Conservation (phyloP, 495 filamentous ascomycete genomes). For the Penicillium chermesinum region DNA sequence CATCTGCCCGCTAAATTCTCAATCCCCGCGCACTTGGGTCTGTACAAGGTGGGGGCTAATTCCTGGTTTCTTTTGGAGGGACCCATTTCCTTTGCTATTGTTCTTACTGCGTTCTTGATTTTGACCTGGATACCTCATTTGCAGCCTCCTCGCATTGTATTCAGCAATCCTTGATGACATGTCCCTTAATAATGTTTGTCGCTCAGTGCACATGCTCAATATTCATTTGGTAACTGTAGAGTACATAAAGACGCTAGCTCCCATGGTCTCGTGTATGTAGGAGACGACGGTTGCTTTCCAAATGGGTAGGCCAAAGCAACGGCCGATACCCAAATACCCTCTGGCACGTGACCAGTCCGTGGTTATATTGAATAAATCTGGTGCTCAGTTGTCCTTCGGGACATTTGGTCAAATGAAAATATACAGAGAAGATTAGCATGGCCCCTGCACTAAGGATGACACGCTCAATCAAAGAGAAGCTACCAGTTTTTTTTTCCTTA, state of each 20-base stretch:
- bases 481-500: slow-evolving; percentile 69
- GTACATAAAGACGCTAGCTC: no score
- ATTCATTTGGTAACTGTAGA: not conserved
- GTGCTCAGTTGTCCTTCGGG: slow-evolving; percentile 63
- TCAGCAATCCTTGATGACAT: slow-evolving; percentile 16
- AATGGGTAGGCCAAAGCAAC: no score
- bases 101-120: slow-evolving; percentile 8
- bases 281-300: no score
- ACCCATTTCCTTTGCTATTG: not conserved
- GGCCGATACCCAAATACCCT: no score
- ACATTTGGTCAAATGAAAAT: slow-evolving; percentile 81
- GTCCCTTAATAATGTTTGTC: slow-evolving; percentile 14
- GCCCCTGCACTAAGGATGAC: slow-evolving; percentile 99
- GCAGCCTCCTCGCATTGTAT: slow-evolving; percentile 23
- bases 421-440: slow-evolving; percentile 99
- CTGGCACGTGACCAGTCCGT: no score
- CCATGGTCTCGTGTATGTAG: no score
- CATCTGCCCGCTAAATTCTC: not conserved
- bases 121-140: slow-evolving; percentile 29
- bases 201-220: not conserved
- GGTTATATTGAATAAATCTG: no score
- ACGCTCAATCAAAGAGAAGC: slow-evolving; percentile 98
- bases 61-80: slow-evolving; percentile 1
- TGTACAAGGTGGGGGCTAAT: not conserved
- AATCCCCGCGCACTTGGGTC: not conserved